Evolutionary conservation across 805 yeast genomes (phyloP).

Genomic region (Barnettozyma wickerhamii): DNA sequence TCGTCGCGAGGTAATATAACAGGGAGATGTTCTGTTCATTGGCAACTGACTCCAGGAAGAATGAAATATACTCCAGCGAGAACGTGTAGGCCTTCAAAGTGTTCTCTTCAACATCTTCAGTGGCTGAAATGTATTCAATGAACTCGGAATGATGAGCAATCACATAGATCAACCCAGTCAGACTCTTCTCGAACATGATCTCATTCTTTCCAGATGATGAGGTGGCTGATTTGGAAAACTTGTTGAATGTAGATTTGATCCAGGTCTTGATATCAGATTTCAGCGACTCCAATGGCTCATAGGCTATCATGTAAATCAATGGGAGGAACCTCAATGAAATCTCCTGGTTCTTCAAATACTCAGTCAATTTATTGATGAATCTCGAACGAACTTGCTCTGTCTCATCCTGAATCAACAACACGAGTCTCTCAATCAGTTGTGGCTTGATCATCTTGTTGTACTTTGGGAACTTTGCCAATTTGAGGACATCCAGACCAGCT

Average conservation of each 20-base stretch:
- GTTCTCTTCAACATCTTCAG: slow-evolving; percentile 22
- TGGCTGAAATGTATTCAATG: slow-evolving; percentile 33
- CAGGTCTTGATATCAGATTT: slow-evolving; percentile 57
- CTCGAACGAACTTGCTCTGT: slow-evolving; percentile 48
- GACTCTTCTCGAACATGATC: slow-evolving; percentile 57
- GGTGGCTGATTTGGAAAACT: slow-evolving; percentile 27
- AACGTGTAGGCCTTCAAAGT: slow-evolving; percentile 44
- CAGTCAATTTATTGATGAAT: slow-evolving; percentile 48
- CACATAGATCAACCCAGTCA: slow-evolving; percentile 63
- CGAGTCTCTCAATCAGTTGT: slow-evolving; percentile 45
- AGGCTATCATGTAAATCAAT: slow-evolving; percentile 66
- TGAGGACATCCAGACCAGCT: slow-evolving; percentile 64
- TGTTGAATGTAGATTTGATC: slow-evolving; percentile 50
- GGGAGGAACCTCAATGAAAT: slow-evolving; percentile 67
- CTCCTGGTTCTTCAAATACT: slow-evolving; percentile 42
- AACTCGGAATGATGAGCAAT: slow-evolving; percentile 75
- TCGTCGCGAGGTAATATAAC: slow-evolving; percentile 68
- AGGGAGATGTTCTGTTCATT: slow-evolving; percentile 65
- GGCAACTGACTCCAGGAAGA: slow-evolving; percentile 56
- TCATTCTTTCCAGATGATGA: slow-evolving; percentile 31
- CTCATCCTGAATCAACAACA: slow-evolving; percentile 65
- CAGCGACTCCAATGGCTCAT: slow-evolving; percentile 59
- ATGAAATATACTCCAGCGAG: slow-evolving; percentile 56
- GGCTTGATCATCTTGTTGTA: slow-evolving; percentile 52
- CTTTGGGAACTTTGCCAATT: slow-evolving; percentile 52